Percentiles rank a stretch among this genome's conserved stretches.
These are phyloP conservation scores for Periconia sp. DNA, from an alignment of 2,329 filamentous ascomycete species.

Conservation along the genomic window DNA sequence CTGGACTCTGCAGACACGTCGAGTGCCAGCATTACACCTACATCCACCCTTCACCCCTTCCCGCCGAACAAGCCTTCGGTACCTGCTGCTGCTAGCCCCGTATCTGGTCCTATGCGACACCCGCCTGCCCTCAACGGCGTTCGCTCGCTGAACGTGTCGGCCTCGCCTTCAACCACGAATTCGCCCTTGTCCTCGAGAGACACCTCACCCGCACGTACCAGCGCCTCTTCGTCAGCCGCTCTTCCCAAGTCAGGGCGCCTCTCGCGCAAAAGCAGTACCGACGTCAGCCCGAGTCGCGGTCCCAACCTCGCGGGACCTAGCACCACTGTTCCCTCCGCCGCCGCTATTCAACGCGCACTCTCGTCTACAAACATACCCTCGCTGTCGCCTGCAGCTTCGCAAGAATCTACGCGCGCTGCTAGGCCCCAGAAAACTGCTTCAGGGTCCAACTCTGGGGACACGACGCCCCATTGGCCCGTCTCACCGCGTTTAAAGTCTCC, in stretches of 20 bases:
- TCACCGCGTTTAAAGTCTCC: slow-evolving; percentile 79
- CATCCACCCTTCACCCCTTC: slow-evolving; percentile 14
- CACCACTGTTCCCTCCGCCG: slow-evolving; percentile 59
- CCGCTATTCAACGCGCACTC: slow-evolving; percentile 66
- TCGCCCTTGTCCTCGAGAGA: slow-evolving; percentile 53
- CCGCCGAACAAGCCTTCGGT: slow-evolving; percentile 11
- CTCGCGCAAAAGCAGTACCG: slow-evolving; percentile 50
- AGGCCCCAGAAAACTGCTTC: slow-evolving; percentile 64
- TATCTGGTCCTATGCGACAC: slow-evolving; percentile 27
- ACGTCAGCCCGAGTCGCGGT: slow-evolving; percentile 45
- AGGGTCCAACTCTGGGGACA: slow-evolving; percentile 51
- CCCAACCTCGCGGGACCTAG: slow-evolving; percentile 35
- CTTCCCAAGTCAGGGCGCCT: slow-evolving; percentile 31
- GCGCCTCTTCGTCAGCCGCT: slow-evolving; percentile 16
- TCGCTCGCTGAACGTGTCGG: slow-evolving; percentile 33
- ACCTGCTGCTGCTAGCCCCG: slow-evolving; percentile 16
- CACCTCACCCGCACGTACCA: slow-evolving; percentile 46
- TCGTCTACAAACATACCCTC: slow-evolving; percentile 69
- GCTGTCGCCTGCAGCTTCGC: slow-evolving; percentile 59
- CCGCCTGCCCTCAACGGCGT: slow-evolving; percentile 24
- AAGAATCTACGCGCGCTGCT: slow-evolving; percentile 65
- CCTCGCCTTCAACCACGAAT: slow-evolving; percentile 41
- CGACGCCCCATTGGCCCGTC: slow-evolving; percentile 70
- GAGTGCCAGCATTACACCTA: slow-evolving; percentile 12
- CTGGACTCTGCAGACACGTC: slow-evolving; percentile 39